Percentiles rank a stretch among this genome's conserved stretches.
Conservation (phyloP, 2,329 filamentous ascomycete genomes). For the Beauveria scarabaeidicola region DNA sequence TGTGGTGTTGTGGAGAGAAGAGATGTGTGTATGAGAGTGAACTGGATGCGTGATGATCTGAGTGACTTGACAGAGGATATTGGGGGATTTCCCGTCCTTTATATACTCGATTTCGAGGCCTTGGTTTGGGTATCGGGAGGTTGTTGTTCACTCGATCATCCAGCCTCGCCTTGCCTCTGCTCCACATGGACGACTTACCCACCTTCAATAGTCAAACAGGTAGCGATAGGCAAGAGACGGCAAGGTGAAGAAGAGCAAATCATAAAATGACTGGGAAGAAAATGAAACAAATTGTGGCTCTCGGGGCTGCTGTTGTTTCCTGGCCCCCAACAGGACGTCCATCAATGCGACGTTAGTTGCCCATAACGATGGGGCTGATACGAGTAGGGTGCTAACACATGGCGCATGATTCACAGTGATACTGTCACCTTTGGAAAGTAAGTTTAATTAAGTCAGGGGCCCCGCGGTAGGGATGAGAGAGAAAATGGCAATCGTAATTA, state of each 20-base stretch:
- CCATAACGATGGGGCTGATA: not conserved
- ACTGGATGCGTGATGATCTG: not conserved
- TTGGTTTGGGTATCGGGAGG: not conserved
- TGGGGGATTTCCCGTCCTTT: not conserved
- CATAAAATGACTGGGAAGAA: not conserved
- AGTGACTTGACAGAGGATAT: not conserved
- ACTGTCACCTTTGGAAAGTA: not conserved
- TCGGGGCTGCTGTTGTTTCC: not conserved
- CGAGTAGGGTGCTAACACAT: not conserved
- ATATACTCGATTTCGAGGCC: not conserved
- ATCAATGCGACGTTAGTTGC: not conserved
- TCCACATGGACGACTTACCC: not conserved
- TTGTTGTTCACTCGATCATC: not conserved
- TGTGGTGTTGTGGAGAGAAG: not conserved
- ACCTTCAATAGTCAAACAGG: not conserved
- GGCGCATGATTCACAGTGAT: too few relatives aligned
- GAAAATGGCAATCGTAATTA: too few relatives aligned
- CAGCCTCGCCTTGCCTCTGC: not conserved
- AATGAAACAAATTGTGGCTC: slow-evolving; percentile 8
- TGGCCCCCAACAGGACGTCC: not conserved
- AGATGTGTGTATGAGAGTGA: not conserved
- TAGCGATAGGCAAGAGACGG: not conserved
- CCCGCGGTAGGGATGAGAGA: too few relatives aligned
- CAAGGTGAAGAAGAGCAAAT: not conserved
- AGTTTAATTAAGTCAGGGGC: not conserved